These are phyloP conservation scores for Ramicandelaber brevisporus DNA, from an alignment of 192 early-diverging fungal genomes.

Conservation along the genomic window DNA sequence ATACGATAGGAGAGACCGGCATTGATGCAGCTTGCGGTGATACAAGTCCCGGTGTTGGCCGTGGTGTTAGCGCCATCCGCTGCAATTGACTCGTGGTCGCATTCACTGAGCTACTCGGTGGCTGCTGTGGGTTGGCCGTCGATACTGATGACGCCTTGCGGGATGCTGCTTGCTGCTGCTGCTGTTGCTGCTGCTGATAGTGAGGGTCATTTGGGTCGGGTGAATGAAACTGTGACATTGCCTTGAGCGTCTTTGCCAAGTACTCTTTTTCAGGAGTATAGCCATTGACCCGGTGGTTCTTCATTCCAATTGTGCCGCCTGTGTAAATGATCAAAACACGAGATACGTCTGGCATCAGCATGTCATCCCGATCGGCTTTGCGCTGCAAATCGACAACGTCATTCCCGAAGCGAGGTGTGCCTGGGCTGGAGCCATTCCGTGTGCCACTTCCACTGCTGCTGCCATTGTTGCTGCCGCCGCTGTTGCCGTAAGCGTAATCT, in stretches of 20 bases:
- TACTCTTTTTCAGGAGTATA: slow-evolving; percentile 60
- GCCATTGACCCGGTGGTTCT: slow-evolving; percentile 32
- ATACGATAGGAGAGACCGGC: too few species aligned
- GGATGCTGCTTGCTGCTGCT: not conserved
- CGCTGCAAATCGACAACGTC: slow-evolving; percentile 17
- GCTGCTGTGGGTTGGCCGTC: too few species aligned
- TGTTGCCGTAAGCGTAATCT: too few species aligned
- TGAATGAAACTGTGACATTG: slow-evolving; percentile 66
- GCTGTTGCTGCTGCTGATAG: not conserved
- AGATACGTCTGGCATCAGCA: slow-evolving; percentile 45
- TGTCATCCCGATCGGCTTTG: slow-evolving; percentile 23
- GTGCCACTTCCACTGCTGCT: too few species aligned
- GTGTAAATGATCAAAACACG: slow-evolving; percentile 80
- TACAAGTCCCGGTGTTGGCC: not conserved
- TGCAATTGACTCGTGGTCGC: not conserved
- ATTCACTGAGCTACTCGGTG: not conserved
- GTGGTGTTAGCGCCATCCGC: not conserved
- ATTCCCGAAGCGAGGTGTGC: too few species aligned
- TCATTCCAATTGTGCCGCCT: slow-evolving; percentile 88
- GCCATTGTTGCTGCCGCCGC: too few species aligned
- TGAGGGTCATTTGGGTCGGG: slow-evolving; percentile 4
- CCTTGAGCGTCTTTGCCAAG: slow-evolving; percentile 46
- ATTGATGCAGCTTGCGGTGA: not conserved
- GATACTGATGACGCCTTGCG: too few species aligned
- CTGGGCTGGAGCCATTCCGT: too few species aligned